A percentile compares a stretch with the other conserved stretches of the same genome.
Conservation (phyloP, 1,284 basidiomycete species). For the Coniferiporia sulphurascens region DNA sequence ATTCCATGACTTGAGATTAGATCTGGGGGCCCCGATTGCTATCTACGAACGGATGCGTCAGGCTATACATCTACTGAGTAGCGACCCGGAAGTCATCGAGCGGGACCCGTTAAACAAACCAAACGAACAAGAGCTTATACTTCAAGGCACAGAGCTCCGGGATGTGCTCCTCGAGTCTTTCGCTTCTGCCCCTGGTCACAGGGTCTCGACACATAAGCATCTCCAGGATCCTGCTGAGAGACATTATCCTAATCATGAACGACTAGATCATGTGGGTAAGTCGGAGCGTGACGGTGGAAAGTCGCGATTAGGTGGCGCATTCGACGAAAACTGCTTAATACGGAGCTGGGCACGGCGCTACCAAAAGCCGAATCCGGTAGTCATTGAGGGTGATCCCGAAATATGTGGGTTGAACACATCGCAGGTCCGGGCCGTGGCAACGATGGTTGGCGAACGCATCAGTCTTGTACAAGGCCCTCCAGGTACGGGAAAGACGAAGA, state of each 20-base stretch:
- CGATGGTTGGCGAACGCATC: constrained; percentile 77
- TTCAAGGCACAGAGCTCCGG: constrained; percentile 65
- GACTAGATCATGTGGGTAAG: constrained; percentile 32
- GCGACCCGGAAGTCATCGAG: constrained; percentile 48
- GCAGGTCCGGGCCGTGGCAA: constrained; percentile 81
- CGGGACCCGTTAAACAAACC: constrained; percentile 23
- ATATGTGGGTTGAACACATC: constrained; percentile 65
- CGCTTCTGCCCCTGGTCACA: constrained; percentile 4
- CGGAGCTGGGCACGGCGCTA: constrained; percentile 74
- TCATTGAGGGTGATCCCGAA: constrained; percentile 77
- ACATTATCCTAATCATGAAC: constrained; percentile 31
- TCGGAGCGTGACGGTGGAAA: constrained; percentile 22
- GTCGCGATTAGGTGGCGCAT: constrained; percentile 38
- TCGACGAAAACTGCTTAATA: constrained; percentile 66
- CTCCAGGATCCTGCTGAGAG: constrained; percentile 32
- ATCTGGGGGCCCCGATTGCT: constrained; percentile 65
- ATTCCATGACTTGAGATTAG: constrained; percentile 41
- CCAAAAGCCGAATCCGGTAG: constrained; percentile 53
- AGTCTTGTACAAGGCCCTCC: constrained; percentile 93
- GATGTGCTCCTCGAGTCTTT: constrained; percentile 61
- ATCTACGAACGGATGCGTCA: constrained; percentile 65
- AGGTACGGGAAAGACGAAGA: constrained; percentile 94
- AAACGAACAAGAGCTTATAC: constrained; percentile 42
- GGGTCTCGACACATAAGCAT: constrained; percentile 18
- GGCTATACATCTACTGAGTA: constrained; percentile 57